Evolutionary conservation across 768 basidiomycete genomes (phyloP).

Genomic region (Tylopilus plumbeoviolaceoides): DNA sequence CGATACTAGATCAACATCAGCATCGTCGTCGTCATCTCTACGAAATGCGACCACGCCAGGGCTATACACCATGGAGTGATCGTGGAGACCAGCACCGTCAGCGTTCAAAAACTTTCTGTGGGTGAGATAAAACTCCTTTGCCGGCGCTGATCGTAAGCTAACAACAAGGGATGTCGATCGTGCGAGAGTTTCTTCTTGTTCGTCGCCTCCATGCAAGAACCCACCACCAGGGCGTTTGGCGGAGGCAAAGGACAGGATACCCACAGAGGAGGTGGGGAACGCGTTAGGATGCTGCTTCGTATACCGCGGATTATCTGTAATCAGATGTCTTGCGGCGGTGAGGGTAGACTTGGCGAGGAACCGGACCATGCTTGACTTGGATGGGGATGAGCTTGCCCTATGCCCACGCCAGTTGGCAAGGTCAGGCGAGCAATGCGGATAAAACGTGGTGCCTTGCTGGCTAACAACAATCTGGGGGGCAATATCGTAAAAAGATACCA

Average conservation of each 20-base stretch:
- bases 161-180: conserved; percentile 39
- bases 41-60: conserved; percentile 41
- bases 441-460: conserved; percentile 37
- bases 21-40: conserved; percentile 32
- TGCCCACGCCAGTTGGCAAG: conserved; percentile 35
- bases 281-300: conserved; percentile 12
- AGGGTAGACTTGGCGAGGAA: conserved; percentile 32
- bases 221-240: conserved; percentile 43
- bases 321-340: conserved; percentile 29
- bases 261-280: conserved; percentile 28
- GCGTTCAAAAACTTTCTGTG: conserved; percentile 31
- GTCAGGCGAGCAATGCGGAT: conserved; percentile 34
- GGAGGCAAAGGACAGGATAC: conserved; percentile 42
- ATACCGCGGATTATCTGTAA: conserved; percentile 10
- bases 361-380: conserved; percentile 20
- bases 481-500: conserved; percentile 30
- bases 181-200: conserved; percentile 43
- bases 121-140: conserved; percentile 38
- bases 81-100: conserved; percentile 41
- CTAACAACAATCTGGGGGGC: conserved; percentile 34
- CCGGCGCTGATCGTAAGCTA: conserved; percentile 33
- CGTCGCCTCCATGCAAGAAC: conserved; percentile 42
- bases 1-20: conserved; percentile 8
- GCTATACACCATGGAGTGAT: conserved; percentile 46
- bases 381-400: conserved; percentile 3